Evolutionary conservation across 331 rosid genomes (phyloP).

Genomic region (Erythrophleum ivorense): DNA sequence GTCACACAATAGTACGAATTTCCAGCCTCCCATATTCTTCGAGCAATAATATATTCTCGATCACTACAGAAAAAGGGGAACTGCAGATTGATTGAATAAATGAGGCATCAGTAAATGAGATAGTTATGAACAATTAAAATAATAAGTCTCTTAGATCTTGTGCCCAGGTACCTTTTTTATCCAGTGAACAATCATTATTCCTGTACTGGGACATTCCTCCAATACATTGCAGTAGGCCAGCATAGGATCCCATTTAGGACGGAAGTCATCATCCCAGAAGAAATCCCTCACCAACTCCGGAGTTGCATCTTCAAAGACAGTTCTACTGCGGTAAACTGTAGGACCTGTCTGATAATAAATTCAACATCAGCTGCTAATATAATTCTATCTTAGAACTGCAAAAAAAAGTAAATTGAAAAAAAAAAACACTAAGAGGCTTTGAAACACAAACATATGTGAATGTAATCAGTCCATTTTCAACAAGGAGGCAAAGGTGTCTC

Average conservation of each 20-base stretch:
- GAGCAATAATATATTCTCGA: conserved; percentile 93
- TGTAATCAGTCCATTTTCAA: conserved; percentile 2
- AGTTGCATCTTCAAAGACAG: conserved; percentile 91
- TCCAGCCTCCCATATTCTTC: conserved; percentile 98
- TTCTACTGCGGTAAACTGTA: conserved; percentile 85
- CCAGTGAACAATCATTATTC: conserved; percentile 87
- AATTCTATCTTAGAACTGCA: conserved; percentile 27
- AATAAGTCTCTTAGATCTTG: conserved; percentile 19
- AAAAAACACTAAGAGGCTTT: neutral
- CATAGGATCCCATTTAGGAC: conserved; percentile 97
- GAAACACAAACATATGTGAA: neutral
- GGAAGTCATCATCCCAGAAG: conserved; percentile 99
- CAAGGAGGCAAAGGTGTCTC: conserved; percentile 25
- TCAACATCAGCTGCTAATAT: conserved; percentile 45
- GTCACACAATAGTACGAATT: conserved; percentile 89
- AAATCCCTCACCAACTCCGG: conserved; percentile 97
- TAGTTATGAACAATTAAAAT: neutral
- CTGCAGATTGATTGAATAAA: conserved; percentile 54
- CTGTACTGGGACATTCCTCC: conserved; percentile 85
- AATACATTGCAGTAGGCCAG: conserved; percentile 70
- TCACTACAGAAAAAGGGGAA: conserved; percentile 99
- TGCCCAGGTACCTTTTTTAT: conserved; percentile 82
- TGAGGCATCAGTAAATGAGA: conserved; percentile 42
- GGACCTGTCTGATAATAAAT: conserved; percentile 76
- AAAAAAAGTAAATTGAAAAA: neutral